phyloP scores from a whole-genome alignment of 306 rosid species.

The Rosa lucieae region DNA sequence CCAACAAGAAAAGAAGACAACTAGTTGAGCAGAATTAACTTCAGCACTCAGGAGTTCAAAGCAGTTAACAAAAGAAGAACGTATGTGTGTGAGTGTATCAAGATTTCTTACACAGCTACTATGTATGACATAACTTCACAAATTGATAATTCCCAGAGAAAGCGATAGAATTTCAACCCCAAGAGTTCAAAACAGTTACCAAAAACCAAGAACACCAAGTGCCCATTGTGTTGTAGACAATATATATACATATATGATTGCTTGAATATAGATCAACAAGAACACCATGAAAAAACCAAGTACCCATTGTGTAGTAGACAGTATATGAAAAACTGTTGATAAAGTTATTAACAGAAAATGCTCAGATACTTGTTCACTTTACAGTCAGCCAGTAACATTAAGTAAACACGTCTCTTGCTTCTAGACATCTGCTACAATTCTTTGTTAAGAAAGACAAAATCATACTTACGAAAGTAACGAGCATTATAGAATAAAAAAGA shows the following conservation, averaged over 20 bases:
- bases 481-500: not conserved
- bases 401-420: not conserved
- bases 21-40: not conserved
- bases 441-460: not conserved
- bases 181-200: not conserved
- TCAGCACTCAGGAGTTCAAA: slow-evolving; percentile 2
- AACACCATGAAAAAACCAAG: not conserved
- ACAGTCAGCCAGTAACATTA: not conserved
- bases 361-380: not conserved
- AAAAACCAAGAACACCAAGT: not conserved
- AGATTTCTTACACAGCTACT: not conserved
- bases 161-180: not conserved
- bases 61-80: not conserved
- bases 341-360: not conserved
- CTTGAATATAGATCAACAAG: not conserved
- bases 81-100: not conserved
- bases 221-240: too few relatives aligned
- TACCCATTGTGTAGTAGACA: too few relatives aligned
- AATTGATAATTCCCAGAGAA: not conserved
- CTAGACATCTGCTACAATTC: not conserved
- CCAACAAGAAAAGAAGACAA: not conserved
- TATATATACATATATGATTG: not conserved
- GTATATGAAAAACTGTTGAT: not conserved
- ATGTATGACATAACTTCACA: not conserved
- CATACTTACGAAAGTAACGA: not conserved